Percentiles rank a stretch among this genome's conserved stretches.
Evolutionary conservation across 1,284 basidiomycete genomes (phyloP).

Genomic region (Peniophora sp.): DNA sequence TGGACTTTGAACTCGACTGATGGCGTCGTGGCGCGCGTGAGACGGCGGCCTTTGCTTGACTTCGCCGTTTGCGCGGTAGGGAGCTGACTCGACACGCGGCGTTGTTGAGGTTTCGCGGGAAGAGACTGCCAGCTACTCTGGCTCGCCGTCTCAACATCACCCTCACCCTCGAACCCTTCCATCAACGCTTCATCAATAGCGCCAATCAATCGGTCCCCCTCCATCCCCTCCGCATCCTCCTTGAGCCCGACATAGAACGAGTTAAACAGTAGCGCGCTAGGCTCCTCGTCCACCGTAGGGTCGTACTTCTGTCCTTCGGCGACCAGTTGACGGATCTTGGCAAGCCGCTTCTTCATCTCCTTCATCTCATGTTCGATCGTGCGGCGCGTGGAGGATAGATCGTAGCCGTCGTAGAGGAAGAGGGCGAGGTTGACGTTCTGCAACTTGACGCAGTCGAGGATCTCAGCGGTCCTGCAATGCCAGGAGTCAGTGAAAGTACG

Average conservation of each 20-base stretch:
- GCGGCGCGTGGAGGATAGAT: slow-evolving; percentile 83
- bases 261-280: slow-evolving; percentile 77
- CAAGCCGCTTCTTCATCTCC: slow-evolving; percentile 78
- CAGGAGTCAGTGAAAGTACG: slow-evolving; percentile 8
- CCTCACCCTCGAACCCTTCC: slow-evolving; percentile 66
- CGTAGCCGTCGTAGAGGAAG: slow-evolving; percentile 86
- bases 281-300: slow-evolving; percentile 59
- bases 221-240: slow-evolving; percentile 63
- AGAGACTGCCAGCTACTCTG: slow-evolving; percentile 86
- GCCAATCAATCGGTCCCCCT: slow-evolving; percentile 71
- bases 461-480: slow-evolving; percentile 34
- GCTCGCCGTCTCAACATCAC: slow-evolving; percentile 54
- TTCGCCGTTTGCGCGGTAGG: slow-evolving; percentile 10
- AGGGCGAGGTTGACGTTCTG: slow-evolving; percentile 58
- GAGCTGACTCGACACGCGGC: slow-evolving; percentile 22
- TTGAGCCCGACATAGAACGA: slow-evolving; percentile 87
- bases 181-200: slow-evolving; percentile 88
- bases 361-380: slow-evolving; percentile 85
- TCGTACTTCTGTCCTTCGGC: slow-evolving; percentile 88
- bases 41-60: slow-evolving; percentile 42
- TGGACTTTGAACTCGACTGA: slow-evolving; percentile 81
- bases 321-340: slow-evolving; percentile 91
- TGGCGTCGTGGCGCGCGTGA: slow-evolving; percentile 73
- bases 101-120: slow-evolving; percentile 21
- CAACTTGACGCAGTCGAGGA: slow-evolving; percentile 45